phyloP scores from a whole-genome alignment of 495 filamentous ascomycete genomes.

The Penicillium coprophilum region DNA sequence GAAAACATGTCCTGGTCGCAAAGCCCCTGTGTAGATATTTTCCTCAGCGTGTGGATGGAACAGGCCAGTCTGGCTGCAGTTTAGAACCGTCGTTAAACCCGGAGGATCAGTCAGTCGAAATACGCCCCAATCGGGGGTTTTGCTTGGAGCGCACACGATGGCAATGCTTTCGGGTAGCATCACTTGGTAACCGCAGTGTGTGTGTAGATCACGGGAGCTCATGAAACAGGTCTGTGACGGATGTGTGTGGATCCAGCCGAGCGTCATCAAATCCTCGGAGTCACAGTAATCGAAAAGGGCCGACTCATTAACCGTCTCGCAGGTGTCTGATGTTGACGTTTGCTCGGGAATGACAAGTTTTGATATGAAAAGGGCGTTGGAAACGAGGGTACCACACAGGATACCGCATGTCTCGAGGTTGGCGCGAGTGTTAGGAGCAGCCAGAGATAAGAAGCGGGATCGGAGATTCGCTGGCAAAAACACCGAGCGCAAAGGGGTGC shows the following conservation, averaged over 20 bases:
- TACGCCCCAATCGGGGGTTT: constrained; percentile 80
- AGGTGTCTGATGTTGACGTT: constrained; percentile 84
- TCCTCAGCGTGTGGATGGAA: constrained; percentile 78
- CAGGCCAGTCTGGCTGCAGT: constrained; percentile 69
- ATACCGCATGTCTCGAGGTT: constrained; percentile 95
- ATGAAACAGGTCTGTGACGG: constrained; percentile 97
- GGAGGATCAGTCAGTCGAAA: constrained; percentile 94
- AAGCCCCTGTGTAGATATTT: constrained; percentile 82
- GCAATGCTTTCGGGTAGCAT: constrained; percentile 96
- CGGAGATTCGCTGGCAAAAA: constrained; percentile 81
- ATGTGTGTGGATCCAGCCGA: constrained; percentile 99
- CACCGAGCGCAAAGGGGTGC: constrained; percentile 77
- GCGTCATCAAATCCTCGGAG: constrained; percentile 77
- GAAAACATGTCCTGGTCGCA: constrained; percentile 81
- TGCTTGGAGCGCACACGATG: constrained; percentile 89
- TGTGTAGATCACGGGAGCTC: constrained; percentile 91
- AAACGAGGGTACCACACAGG: constrained; percentile 84
- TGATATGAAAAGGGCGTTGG: constrained; percentile 89
- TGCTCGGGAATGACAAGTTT: constrained; percentile 90
- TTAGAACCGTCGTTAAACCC: constrained; percentile 73
- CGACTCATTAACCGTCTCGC: constrained; percentile 84
- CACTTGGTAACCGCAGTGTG: constrained; percentile 86
- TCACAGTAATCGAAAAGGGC: constrained; percentile 85
- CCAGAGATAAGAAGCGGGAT: constrained; percentile 65
- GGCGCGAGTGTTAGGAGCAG: constrained; percentile 67